phyloP scores from a whole-genome alignment of 352 stramenopile genomes.

The Pythium dissotocum region DNA sequence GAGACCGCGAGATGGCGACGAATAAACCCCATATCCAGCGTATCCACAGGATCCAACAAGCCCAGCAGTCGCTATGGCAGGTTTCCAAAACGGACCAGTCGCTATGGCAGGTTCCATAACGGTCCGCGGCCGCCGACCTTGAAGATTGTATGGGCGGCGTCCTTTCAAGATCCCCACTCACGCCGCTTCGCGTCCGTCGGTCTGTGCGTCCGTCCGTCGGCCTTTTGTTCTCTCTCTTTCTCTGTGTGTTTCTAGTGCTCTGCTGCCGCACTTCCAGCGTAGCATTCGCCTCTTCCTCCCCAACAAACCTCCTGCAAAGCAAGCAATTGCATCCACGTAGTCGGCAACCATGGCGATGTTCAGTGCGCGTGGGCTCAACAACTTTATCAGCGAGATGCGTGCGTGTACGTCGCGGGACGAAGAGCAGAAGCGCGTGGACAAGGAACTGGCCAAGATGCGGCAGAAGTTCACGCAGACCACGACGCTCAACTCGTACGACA shows the following conservation, averaged over 20 bases:
- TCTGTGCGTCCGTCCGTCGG: neutral
- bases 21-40: neutral
- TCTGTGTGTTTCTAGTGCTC: neutral
- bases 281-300: neutral
- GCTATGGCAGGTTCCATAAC: slow-evolving; percentile 8
- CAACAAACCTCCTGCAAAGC: neutral
- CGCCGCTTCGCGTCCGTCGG: neutral
- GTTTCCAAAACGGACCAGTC: slow-evolving; percentile 4
- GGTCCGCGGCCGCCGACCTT: neutral
- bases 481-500: slow-evolving; percentile 93
- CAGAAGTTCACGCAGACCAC: slow-evolving; percentile 94
- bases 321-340: neutral
- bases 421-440: slow-evolving; percentile 95
- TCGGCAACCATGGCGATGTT: slow-evolving; percentile 67
- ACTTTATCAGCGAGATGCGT: slow-evolving; percentile 82
- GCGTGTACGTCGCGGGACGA: slow-evolving; percentile 88
- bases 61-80: neutral
- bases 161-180: slow-evolving; percentile 10
- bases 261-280: slow-evolving; percentile 8
- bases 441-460: slow-evolving; percentile 98
- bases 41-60: too few species aligned
- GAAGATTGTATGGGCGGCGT: slow-evolving; percentile 15
- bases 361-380: slow-evolving; percentile 76
- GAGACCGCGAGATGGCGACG: neutral
- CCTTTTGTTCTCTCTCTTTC: neutral